These are phyloP conservation scores for Fragaria ananassa DNA, from an alignment of 306 rosid species.

Conservation along the genomic window DNA sequence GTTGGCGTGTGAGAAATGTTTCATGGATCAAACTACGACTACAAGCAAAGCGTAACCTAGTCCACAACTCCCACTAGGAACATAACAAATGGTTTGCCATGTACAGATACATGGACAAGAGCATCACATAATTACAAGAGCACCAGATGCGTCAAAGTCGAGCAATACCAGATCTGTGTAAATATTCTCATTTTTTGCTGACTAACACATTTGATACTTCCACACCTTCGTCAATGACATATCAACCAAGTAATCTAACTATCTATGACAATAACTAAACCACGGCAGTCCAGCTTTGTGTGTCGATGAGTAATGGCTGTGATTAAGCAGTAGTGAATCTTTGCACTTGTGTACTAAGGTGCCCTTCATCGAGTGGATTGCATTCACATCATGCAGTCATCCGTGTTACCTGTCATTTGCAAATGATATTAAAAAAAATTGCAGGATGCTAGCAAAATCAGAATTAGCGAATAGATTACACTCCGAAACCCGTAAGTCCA, in stretches of 20 bases:
- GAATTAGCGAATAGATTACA: background rate
- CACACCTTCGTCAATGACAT: background rate
- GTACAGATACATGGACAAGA: background rate
- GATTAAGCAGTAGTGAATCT: background rate
- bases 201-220: background rate
- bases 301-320: background rate
- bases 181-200: background rate
- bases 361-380: background rate
- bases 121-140: background rate
- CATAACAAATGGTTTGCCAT: background rate
- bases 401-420: slow-evolving; percentile 1
- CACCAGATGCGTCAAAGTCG: background rate
- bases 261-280: background rate
- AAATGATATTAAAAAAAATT: background rate
- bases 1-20: background rate
- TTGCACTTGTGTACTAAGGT: background rate
- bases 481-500: background rate
- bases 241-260: background rate
- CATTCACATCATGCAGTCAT: slow-evolving; percentile 15
- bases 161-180: background rate
- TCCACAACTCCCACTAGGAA: background rate
- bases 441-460: background rate
- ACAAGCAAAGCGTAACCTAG: background rate
- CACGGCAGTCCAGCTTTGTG: background rate
- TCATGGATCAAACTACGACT: background rate